Evolutionary conservation across 2,329 filamentous ascomycete species (phyloP), one percentile per base, ranked within the genome.

Genomic region (Phyllosticta capitalensis): DNA sequence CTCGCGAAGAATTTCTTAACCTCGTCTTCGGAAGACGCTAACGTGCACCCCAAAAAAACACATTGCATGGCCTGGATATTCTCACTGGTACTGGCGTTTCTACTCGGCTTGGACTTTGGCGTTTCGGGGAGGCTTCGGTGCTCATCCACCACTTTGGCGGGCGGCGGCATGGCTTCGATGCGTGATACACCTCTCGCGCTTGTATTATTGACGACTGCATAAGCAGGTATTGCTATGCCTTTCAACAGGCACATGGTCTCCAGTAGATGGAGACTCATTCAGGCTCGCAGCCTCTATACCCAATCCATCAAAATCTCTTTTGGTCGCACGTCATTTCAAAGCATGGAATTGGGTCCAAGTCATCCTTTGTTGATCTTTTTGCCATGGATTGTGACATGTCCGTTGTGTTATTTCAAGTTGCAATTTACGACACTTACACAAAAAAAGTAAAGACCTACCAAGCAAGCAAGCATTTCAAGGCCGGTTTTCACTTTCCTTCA

Each of bases 1-100:
- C 92, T 10, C 81, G 94, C 67, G 95, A 96, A 71, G 94, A 99
- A 75, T 99, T 99, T 69, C 76, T 99, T 70, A 96, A 86, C 67
- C 80, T 99, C 21, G 72, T 75, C 61, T 17, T 54, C 21, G 51
- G 55, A 9, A 49, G 58, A 48, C 60, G 55, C 26, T 59, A 55
- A 17, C n/a, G 6, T 22, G 14, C 30, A 38, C 17, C 30, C 30
- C 30, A 38, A 38, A 38, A 38, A n/a, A n/a, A n/a, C n/a, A 10
- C 17, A 38, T 14, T 38, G 9, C 30, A 38, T 38, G 30, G 9
- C 17, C 30, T 38, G 30, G 30, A 17, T 38, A 38, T 14, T 14
- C 5, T 38, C 17, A 38, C 30, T 17, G 30, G 30, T 38, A 9
- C 10, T 38, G 30, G 30, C 30, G 30, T 38, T 38, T 14, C 30